Base-by-base conservation (phyloP, 768 basidiomycete species). In the Serendipita sp. region DNA sequence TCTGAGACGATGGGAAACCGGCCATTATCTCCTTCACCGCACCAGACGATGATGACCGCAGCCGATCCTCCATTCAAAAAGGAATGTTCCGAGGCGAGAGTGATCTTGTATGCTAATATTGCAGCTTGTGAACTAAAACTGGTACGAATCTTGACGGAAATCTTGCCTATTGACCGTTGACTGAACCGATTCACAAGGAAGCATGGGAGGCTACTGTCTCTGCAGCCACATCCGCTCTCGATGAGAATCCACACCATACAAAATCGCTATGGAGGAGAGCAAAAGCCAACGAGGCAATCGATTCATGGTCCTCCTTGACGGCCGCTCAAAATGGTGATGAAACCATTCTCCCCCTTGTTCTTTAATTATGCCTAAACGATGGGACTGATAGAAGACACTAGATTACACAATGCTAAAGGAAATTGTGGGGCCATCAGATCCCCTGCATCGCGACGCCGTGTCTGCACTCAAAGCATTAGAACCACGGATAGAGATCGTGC, bases 181-280 rank as follows among this genome's bases (percentile, higher is more conserved):
- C 16, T 64, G 8, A 23, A 1, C 13, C 5, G 32, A 28, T 65
- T 3, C 41, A 4, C 68, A 92, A 41, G 89, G 83, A 80, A 44
- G 85, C 91, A 51, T 80, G 91, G 72, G 85, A 87, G 71, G 83
- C 86, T 66, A 89, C 84, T 1, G 88, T 88, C 3, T 80, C 85
- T 65, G 85, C 88, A 3, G 94, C 92, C 72, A 83, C 87, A 5
- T 78, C 70, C 93, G 92, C 93, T 30, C 78, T 99, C n/a, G 74
- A 79, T 36, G 89, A 97, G 70, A 89, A 96, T 70, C 87, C 92
- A 10, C 72, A 75, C 23, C 95, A 98, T 71, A 73, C 87, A 68
- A 97, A 95, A 74, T 94, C 88, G 0, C 76, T 96, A 3, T 89
- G 91, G 71, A 78, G 96, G 69, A 83, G 96, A n/a, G 93, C 93